Conservation (phyloP, 768 basidiomycete species). For the Suillus weaverae region DNA sequence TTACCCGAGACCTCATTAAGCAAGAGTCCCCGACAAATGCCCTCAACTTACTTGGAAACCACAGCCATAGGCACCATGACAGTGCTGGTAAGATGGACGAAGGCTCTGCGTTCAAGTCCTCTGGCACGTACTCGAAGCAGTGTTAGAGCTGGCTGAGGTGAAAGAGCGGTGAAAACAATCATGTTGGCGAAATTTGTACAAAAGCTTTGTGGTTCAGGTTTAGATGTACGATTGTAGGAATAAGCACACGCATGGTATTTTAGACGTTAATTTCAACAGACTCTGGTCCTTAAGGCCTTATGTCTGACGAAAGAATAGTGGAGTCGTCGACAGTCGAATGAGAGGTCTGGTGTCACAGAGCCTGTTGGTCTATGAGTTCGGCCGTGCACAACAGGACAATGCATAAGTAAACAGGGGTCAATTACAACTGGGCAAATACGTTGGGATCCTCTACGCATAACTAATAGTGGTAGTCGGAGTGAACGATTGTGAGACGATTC, state of each 20-base stretch:
- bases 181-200: not conserved
- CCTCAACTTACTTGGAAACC: constrained; percentile 42
- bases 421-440: too few species aligned
- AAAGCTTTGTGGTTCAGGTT: not conserved
- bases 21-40: constrained; percentile 50
- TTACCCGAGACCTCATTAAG: constrained; percentile 58
- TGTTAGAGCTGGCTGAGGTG: constrained; percentile 42
- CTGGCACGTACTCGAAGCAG: constrained; percentile 67
- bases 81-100: constrained; percentile 45
- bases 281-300: not conserved
- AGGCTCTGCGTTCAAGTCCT: constrained; percentile 46
- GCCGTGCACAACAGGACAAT: too few species aligned
- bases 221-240: not conserved
- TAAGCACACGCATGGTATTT: not conserved
- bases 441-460: too few species aligned
- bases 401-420: too few species aligned
- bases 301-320: too few species aligned
- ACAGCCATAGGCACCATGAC: constrained; percentile 22
- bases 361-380: too few species aligned
- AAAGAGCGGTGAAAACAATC: not conserved
- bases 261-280: too few species aligned
- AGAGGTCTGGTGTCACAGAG: too few species aligned
- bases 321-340: too few species aligned
- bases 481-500: too few species aligned
- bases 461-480: too few species aligned